Percentiles rank a stretch among this genome's conserved stretches.
These are phyloP conservation scores for Euphorbia lathyris DNA, from an alignment of 345 rosid genomes.

Conservation along the genomic window DNA sequence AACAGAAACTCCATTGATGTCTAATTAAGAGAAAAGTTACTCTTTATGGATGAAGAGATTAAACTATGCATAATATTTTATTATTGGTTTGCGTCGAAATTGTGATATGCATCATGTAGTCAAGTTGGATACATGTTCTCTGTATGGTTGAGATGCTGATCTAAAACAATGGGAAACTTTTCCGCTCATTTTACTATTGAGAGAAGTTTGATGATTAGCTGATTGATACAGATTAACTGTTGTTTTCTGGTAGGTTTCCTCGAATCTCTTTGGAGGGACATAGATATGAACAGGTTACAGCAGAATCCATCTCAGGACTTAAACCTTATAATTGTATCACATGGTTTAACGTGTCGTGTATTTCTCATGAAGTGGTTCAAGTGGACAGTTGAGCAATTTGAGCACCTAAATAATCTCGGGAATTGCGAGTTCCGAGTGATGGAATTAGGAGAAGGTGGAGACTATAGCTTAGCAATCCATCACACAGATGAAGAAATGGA, in stretches of 20 bases:
- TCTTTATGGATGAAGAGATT: background rate
- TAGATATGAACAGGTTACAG: constrained; percentile 75
- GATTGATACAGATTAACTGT: background rate
- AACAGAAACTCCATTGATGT: background rate
- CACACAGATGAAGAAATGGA: constrained; percentile 73
- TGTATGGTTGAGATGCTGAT: background rate
- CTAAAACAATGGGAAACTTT: background rate
- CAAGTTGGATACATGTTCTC: background rate
- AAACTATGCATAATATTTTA: background rate
- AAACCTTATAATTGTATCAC: constrained; percentile 77
- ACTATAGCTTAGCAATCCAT: constrained; percentile 80
- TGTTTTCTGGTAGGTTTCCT: constrained; percentile 58
- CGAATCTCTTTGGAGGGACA: constrained; percentile 97
- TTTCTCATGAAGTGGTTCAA: constrained; percentile 99
- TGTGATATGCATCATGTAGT: background rate
- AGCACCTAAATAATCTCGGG: constrained; percentile 60
- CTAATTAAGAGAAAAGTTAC: background rate
- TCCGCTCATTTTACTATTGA: background rate
- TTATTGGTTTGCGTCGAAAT: constrained; percentile 6
- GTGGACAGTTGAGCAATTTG: constrained; percentile 92
- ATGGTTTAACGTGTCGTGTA: constrained; percentile 74
- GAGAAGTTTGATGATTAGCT: background rate
- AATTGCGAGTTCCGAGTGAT: constrained; percentile 78
- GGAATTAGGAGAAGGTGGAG: constrained; percentile 79
- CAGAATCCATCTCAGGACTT: constrained; percentile 57